Evolutionary conservation across 176 grass and related monocot genomes (phyloP).

Genomic region (Rhipidocladum racemiflorum): DNA sequence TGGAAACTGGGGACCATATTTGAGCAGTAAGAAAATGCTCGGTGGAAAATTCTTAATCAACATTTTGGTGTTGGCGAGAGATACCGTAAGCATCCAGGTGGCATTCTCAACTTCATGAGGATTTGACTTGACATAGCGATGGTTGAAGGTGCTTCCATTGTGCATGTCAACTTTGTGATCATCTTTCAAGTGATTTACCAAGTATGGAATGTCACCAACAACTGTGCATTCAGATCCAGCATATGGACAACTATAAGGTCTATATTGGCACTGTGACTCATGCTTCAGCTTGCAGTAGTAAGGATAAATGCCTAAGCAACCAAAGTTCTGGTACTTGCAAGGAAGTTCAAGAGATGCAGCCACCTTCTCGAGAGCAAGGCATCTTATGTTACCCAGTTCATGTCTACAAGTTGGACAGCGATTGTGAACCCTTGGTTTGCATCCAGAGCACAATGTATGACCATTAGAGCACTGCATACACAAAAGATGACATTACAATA

Average conservation of each 20-base stretch:
- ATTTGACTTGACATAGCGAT: slow-evolving; percentile 59
- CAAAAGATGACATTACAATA: slow-evolving; percentile 23
- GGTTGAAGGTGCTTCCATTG: slow-evolving; percentile 57
- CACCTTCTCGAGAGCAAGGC: slow-evolving; percentile 63
- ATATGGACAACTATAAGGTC: slow-evolving; percentile 59
- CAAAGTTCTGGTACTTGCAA: slow-evolving; percentile 51
- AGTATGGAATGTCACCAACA: slow-evolving; percentile 49
- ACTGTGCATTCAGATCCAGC: slow-evolving; percentile 59
- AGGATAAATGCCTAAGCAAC: slow-evolving; percentile 50
- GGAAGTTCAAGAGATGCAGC: slow-evolving; percentile 62
- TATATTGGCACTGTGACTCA: slow-evolving; percentile 49
- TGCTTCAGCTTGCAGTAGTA: slow-evolving; percentile 66
- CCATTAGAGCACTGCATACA: slow-evolving; percentile 55
- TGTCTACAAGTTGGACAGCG: slow-evolving; percentile 59
- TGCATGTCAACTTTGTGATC: slow-evolving; percentile 70
- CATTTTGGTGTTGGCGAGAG: not conserved
- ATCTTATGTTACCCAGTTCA: slow-evolving; percentile 62
- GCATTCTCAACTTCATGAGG: slow-evolving; percentile 65
- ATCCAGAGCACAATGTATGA: slow-evolving; percentile 55
- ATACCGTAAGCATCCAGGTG: slow-evolving; percentile 67
- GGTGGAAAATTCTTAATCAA: slow-evolving; percentile 1
- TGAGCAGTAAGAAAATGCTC: not conserved
- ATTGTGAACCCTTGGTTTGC: slow-evolving; percentile 60
- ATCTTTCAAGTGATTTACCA: slow-evolving; percentile 61
- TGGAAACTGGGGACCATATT: not conserved